phyloP scores from a whole-genome alignment of 768 basidiomycete genomes.

The Lanmaoa rubissima region DNA sequence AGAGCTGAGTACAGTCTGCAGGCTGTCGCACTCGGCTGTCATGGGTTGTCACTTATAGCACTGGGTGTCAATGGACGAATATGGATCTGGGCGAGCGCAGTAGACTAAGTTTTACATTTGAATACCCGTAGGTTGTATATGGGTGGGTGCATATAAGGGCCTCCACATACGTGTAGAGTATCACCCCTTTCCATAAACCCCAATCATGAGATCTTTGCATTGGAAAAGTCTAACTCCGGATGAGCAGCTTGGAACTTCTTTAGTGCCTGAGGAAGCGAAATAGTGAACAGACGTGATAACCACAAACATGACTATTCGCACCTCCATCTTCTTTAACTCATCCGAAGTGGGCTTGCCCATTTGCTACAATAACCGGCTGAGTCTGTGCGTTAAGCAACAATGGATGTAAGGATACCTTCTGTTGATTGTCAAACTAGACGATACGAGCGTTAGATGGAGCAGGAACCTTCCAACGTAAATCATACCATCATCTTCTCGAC shows the following conservation, averaged over 20 bases:
- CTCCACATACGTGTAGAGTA: neutral
- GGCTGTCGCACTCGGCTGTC: conserved; percentile 42
- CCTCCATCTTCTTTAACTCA: conserved; percentile 91
- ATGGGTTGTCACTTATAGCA: conserved; percentile 34
- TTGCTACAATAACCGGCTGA: conserved; percentile 50
- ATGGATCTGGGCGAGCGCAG: conserved; percentile 27
- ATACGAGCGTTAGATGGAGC: conserved; percentile 8
- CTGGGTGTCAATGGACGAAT: conserved; percentile 21
- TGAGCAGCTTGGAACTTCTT: conserved; percentile 88
- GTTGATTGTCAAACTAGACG: conserved; percentile 45
- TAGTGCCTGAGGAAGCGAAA: conserved; percentile 52
- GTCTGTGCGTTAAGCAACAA: neutral
- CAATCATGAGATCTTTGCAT: conserved; percentile 76
- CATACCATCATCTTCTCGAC: conserved; percentile 99
- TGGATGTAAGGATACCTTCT: conserved; percentile 33
- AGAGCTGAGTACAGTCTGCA: conserved; percentile 30
- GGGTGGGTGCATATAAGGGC: neutral
- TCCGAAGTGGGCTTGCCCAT: conserved; percentile 96
- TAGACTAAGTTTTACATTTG: conserved; percentile 11
- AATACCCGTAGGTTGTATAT: neutral
- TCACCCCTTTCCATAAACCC: neutral
- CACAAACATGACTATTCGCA: conserved; percentile 25
- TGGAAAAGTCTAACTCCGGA: conserved; percentile 93
- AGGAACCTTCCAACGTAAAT: neutral
- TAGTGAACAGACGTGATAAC: neutral